Conservation (phyloP, 2,329 filamentous ascomycete species). For the Cercospora beticola region DNA sequence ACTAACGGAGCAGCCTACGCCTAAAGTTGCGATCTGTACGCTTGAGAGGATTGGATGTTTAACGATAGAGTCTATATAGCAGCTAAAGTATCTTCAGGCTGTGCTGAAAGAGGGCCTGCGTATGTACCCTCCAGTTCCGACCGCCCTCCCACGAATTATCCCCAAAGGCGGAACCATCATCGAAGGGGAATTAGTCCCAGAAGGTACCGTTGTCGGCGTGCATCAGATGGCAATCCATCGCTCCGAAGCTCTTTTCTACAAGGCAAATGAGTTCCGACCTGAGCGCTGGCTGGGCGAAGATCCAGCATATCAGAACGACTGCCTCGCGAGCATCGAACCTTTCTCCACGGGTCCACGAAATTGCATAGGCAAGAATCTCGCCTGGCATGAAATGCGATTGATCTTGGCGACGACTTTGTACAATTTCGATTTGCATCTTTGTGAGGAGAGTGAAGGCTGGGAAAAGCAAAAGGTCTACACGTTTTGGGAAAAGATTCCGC, state of each 20-base stretch:
- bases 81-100: slow-evolving; percentile 41
- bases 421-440: slow-evolving; percentile 20
- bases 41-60: too few relatives aligned
- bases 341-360: slow-evolving; percentile 28
- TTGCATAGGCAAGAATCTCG: slow-evolving; percentile 35
- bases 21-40: too few relatives aligned
- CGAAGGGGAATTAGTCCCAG: slow-evolving; percentile 26
- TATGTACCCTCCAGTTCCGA: slow-evolving; percentile 39
- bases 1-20: too few relatives aligned
- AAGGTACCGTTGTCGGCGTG: slow-evolving; percentile 14
- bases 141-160: slow-evolving; percentile 22
- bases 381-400: slow-evolving; percentile 42
- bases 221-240: slow-evolving; percentile 14
- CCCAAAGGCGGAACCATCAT: slow-evolving; percentile 26
- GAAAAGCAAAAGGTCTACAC: slow-evolving; percentile 26
- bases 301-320: slow-evolving; percentile 25
- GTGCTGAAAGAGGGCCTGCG: slow-evolving; percentile 40
- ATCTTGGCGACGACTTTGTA: slow-evolving; percentile 23
- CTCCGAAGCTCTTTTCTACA: slow-evolving; percentile 22
- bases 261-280: slow-evolving; percentile 32
- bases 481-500: slow-evolving; percentile 37
- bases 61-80: slow-evolving; percentile 34
- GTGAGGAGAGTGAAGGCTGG: slow-evolving; percentile 8
- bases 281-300: slow-evolving; percentile 36
- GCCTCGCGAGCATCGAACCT: slow-evolving; percentile 25